Evolutionary conservation across 2,329 filamentous ascomycete genomes (phyloP), one percentile per base, ranked within the genome.

Genomic region (Phialophora expanda): DNA sequence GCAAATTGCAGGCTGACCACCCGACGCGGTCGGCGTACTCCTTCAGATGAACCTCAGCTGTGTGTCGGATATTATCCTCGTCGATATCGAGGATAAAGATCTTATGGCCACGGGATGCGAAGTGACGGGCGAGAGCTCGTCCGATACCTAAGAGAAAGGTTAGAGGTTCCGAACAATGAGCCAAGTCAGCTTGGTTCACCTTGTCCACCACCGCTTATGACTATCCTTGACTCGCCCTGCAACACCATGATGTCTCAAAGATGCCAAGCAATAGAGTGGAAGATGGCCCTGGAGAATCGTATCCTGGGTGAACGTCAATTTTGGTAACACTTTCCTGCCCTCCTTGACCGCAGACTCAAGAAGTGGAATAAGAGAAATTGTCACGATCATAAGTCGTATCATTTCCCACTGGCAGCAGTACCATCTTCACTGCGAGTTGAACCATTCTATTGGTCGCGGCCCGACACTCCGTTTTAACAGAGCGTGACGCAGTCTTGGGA

Each of bases 11-110:
- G 54, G 78, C 64, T 7, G 75, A 72, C n/a, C 73, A 81, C 6
- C 71, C 70, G 12, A 81, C 58, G 53, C 75, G 74, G 17, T 75
- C 73, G 8, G 55, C 67, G 64, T 71, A 74, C 66, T 55, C 75
- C 66, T 75, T 72, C 59, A 74, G 73, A 66, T 72, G 78, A 66
- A 63, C 72, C 53, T 55, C 69, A 65, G 70, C 74, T 8, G 78
- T 77, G 67, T 81, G 74, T 7, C 74, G 69, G 8, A 82, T 73
- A 67, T 81, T 79, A 51, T 75, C 74, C 34, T 70, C 72, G 67
- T 83, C 79, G 53, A 78, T 75, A 64, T 83, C 81, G 41, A 83
- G 72, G 6, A 82, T 76, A 66, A 81, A 79, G 51, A 83, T 77
- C 34, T 77, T 75, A 72, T 83, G 78, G n/a, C 82, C 80, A 11